Conservation (phyloP, 495 filamentous ascomycete species). For the Neurospora sp. region DNA sequence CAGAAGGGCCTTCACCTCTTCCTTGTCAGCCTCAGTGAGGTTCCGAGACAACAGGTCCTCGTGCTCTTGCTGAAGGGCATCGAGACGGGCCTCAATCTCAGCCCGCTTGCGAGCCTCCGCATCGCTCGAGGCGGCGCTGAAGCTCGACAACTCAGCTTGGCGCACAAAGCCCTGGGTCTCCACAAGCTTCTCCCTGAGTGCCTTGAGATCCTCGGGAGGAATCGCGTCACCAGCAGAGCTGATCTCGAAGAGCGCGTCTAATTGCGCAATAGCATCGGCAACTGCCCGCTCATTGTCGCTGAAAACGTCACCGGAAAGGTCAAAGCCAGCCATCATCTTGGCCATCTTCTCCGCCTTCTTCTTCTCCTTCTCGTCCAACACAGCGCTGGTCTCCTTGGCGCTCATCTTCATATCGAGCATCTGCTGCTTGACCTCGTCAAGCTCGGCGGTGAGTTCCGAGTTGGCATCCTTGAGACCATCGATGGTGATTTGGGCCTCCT, state of each 20-base stretch:
- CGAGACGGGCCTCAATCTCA: slow-evolving; percentile 65
- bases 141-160: slow-evolving; percentile 77
- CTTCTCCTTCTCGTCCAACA: slow-evolving; percentile 91
- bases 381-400: slow-evolving; percentile 81
- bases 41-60: slow-evolving; percentile 72
- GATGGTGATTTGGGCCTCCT: slow-evolving; percentile 92
- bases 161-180: slow-evolving; percentile 89
- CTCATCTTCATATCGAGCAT: slow-evolving; percentile 91
- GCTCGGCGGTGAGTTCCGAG: slow-evolving; percentile 74
- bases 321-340: slow-evolving; percentile 99
- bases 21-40: slow-evolving; percentile 64
- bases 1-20: slow-evolving; percentile 70
- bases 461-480: slow-evolving; percentile 95
- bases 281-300: slow-evolving; percentile 83
- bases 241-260: slow-evolving; percentile 69
- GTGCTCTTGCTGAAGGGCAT: slow-evolving; percentile 66
- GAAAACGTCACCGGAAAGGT: slow-evolving; percentile 80
- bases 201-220: slow-evolving; percentile 68
- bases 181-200: slow-evolving; percentile 63
- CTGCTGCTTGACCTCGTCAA: slow-evolving; percentile 95
- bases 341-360: slow-evolving; percentile 99
- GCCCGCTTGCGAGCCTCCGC: slow-evolving; percentile 54
- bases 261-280: slow-evolving; percentile 64
- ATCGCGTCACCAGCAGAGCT: slow-evolving; percentile 67
- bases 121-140: slow-evolving; percentile 44